phyloP scores from a whole-genome alignment of 202 grass and related monocot species.

The Carex sylvatica region DNA sequence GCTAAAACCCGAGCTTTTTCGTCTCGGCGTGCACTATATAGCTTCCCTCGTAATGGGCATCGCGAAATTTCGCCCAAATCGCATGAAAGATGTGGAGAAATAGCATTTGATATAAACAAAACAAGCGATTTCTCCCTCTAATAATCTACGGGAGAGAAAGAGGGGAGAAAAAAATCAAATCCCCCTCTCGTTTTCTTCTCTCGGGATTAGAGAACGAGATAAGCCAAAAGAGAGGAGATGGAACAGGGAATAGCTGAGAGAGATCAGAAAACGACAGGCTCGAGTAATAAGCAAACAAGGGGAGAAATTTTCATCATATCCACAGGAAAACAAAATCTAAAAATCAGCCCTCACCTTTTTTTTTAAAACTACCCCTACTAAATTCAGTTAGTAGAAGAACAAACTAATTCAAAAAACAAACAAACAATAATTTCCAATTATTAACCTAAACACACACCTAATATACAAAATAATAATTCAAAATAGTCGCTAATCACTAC shows the following conservation, averaged over 20 bases:
- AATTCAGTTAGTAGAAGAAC: no score
- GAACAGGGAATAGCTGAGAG: conserved; percentile 8
- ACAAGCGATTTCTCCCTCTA: neutral
- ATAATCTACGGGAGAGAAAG: neutral
- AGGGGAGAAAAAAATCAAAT: neutral
- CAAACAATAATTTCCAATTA: no score
- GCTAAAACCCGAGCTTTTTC: conserved; percentile 9
- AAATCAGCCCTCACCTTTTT: no score
- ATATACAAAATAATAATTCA: no score
- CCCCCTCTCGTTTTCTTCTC: conserved; percentile 8
- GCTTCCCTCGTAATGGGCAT: neutral
- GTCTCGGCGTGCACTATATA: neutral
- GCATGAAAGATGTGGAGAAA: neutral
- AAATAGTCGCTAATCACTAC: no score
- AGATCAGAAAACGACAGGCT: conserved; percentile 26
- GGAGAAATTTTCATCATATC: no score
- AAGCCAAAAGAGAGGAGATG: conserved; percentile 20
- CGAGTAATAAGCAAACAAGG: neutral
- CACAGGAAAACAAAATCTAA: no score
- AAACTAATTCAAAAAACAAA: no score
- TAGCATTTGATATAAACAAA: conserved; percentile 4
- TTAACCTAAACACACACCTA: no score
- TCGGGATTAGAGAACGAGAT: conserved; percentile 16
- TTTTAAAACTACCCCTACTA: no score
- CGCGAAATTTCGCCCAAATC: neutral